These are phyloP conservation scores for Tricholoma flavovirens DNA, from an alignment of 768 basidiomycete genomes.

Conservation along the genomic window DNA sequence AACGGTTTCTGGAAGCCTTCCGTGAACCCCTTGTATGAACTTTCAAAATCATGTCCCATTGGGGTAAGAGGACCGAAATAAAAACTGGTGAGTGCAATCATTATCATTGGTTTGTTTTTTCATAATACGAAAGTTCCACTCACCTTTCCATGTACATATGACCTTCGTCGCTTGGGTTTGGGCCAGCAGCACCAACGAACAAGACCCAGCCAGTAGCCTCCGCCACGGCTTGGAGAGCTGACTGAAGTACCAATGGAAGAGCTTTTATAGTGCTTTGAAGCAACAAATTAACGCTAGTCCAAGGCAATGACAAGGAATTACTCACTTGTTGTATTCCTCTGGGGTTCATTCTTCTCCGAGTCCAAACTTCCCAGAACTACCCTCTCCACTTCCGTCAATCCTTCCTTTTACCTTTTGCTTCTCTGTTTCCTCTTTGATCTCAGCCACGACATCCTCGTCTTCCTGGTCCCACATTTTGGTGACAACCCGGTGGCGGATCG, in stretches of 20 bases:
- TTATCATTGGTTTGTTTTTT: background rate
- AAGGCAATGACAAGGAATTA: background rate
- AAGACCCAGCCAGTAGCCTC: constrained; percentile 1
- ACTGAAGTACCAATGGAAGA: background rate
- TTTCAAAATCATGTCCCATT: background rate
- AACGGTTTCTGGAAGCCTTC: background rate
- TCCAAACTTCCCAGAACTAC: background rate
- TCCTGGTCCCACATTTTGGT: too few species aligned
- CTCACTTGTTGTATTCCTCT: background rate
- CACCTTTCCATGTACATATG: background rate
- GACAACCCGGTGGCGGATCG: too few species aligned
- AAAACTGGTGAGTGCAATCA: background rate
- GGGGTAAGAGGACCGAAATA: background rate
- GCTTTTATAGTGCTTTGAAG: background rate
- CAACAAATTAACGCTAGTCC: background rate
- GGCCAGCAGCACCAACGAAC: background rate
- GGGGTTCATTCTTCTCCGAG: background rate
- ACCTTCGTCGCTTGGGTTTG: background rate
- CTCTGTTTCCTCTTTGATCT: too few species aligned
- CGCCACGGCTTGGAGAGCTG: background rate
- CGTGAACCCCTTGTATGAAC: background rate
- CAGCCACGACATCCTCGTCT: too few species aligned
- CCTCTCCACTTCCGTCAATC: background rate
- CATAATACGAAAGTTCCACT: background rate
- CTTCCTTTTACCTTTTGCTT: too few species aligned